Percentiles rank a stretch among this genome's conserved stretches.
Evolutionary conservation across 768 basidiomycete species (phyloP).

Genomic region (Clavulina sp.): DNA sequence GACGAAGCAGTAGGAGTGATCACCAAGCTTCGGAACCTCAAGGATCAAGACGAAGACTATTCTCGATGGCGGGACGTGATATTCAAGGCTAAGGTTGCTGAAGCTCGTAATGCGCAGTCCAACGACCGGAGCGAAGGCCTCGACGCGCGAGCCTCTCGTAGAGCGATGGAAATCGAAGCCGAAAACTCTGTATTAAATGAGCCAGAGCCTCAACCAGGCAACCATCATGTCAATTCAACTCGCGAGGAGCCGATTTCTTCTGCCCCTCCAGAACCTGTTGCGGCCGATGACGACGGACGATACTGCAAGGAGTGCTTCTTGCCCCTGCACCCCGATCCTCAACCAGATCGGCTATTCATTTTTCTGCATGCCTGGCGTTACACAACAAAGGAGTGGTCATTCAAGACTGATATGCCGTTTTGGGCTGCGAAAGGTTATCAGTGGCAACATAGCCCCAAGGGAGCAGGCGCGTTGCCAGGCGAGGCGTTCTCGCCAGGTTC

Average conservation of each 20-base stretch:
- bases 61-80: slow-evolving; percentile 75
- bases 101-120: slow-evolving; percentile 24
- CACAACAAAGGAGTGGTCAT: slow-evolving; percentile 63
- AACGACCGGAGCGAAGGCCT: slow-evolving; percentile 18
- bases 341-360: slow-evolving; percentile 82
- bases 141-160: slow-evolving; percentile 15
- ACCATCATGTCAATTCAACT: not conserved
- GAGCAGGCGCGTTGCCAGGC: too few relatives aligned
- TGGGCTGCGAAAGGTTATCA: slow-evolving; percentile 41
- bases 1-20: slow-evolving; percentile 64
- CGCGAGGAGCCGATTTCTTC: slow-evolving; percentile 1
- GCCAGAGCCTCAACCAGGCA: not conserved
- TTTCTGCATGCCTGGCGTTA: slow-evolving; percentile 86
- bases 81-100: slow-evolving; percentile 53
- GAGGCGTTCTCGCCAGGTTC: too few relatives aligned
- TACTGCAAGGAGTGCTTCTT: slow-evolving; percentile 88
- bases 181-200: too few relatives aligned
- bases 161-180: too few relatives aligned
- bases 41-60: slow-evolving; percentile 85
- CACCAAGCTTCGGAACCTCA: slow-evolving; percentile 61
- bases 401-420: slow-evolving; percentile 71
- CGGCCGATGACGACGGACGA: slow-evolving; percentile 4
- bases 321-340: slow-evolving; percentile 84
- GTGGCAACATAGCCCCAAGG: not conserved
- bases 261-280: slow-evolving; percentile 1